Evolutionary conservation across 2,329 filamentous ascomycete genomes (phyloP), one percentile per base, ranked within the genome.

Genomic region (Calonectria montana): DNA sequence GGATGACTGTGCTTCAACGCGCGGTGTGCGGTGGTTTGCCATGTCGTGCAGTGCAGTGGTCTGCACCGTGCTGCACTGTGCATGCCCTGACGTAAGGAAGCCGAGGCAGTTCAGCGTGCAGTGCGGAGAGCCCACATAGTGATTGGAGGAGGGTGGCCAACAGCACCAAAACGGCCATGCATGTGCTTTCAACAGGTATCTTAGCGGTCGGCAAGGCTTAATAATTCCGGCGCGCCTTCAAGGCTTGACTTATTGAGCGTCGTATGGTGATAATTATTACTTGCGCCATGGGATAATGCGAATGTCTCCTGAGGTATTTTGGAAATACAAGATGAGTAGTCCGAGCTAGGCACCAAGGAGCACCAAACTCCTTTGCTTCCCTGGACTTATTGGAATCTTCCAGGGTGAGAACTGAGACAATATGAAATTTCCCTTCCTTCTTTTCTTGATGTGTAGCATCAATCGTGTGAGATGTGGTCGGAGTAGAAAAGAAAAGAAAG

Each of bases 51-150:
- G 43, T 23, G 23, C 18, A 57, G 37, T 10, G 16, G n/a, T n/a
- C 3, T 43, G 41, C 16, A 18, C 41, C 8, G 50, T 57, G 62
- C 5, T 48, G 41, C 41, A 23, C 27, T 39, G 45, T 23, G 41
- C 45, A 61, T 63, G 67, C n/a, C 37, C 6, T 59, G 65, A 47
- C 37, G 29, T 37, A 31, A 29, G 67, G 53, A 45, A 71, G 71
- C 77, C 77, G 77, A 78, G 77, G 77, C 77, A 71, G 74, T 75
- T 75, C 31, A 35, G 31, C 31, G 55, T 69, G 68, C 67, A 66
- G 61, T 47, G 72, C 55, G 31, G 57, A 62, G 39, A 45, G 23
- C n/a, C 13, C n/a, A 50, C 15, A 29, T 45, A 18, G 61, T 41
- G 10, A 64, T 50, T 29, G 25, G 16, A 25, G 57, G 15, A n/a